Evolutionary conservation across 1,139 yeast species (phyloP).

Genomic region (Nematodospora anomalae): DNA sequence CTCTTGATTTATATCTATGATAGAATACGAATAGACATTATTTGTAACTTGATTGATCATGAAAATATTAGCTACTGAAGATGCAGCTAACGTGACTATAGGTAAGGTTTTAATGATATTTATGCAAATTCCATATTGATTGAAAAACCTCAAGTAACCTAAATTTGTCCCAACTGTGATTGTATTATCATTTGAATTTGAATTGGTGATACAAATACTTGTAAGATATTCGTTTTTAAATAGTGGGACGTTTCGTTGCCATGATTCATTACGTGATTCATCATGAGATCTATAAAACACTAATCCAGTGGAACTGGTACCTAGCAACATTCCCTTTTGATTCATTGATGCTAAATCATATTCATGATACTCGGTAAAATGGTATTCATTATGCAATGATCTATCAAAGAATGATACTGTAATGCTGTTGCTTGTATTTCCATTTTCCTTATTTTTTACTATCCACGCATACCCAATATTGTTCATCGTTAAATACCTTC

Average conservation of each 20-base stretch:
- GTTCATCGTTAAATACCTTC: slow-evolving; percentile 82
- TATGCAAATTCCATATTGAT: slow-evolving; percentile 42
- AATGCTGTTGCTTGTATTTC: slow-evolving; percentile 48
- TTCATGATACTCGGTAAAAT: slow-evolving; percentile 72
- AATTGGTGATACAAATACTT: slow-evolving; percentile 31
- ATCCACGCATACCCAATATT: slow-evolving; percentile 82
- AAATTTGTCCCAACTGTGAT: slow-evolving; percentile 44
- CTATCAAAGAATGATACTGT: slow-evolving; percentile 88
- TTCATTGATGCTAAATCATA: slow-evolving; percentile 79
- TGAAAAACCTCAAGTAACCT: slow-evolving; percentile 44
- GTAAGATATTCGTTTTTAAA: slow-evolving; percentile 36
- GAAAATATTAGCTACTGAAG: slow-evolving; percentile 33
- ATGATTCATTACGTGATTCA: slow-evolving; percentile 42
- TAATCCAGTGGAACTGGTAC: slow-evolving; percentile 37
- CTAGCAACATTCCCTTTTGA: slow-evolving; percentile 65
- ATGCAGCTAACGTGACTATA: slow-evolving; percentile 38
- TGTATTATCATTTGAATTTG: slow-evolving; percentile 26
- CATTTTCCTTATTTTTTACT: slow-evolving; percentile 45
- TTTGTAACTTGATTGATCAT: slow-evolving; percentile 31
- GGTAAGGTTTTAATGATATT: slow-evolving; percentile 42
- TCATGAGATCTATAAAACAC: slow-evolving; percentile 46
- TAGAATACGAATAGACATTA: slow-evolving; percentile 35
- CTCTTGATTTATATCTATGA: slow-evolving; percentile 37
- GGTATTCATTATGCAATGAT: slow-evolving; percentile 76
- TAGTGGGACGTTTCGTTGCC: slow-evolving; percentile 45